These are phyloP conservation scores for Cupressus sempervirens DNA, from an alignment of 75 land plant genomes.

Conservation along the genomic window DNA sequence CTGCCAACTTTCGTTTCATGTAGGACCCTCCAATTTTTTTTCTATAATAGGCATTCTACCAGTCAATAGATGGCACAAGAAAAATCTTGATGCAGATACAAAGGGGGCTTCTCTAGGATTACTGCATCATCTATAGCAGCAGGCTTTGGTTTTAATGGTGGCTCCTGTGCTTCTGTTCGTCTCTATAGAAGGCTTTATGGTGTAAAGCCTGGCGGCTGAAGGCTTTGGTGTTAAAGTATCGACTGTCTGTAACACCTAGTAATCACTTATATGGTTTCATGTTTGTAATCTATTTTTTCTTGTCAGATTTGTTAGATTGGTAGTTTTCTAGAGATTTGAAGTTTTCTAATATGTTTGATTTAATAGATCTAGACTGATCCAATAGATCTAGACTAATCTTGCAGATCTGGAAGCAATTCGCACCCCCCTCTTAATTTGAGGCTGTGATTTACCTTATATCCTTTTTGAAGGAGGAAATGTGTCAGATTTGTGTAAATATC, in stretches of 20 bases:
- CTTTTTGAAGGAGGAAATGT: not conserved
- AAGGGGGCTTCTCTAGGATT: too few species aligned
- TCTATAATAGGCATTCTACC: too few species aligned
- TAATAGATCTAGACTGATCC: not conserved
- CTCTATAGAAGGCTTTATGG: not conserved
- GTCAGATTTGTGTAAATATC: not conserved
- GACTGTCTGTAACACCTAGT: not conserved
- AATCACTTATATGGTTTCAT: not conserved
- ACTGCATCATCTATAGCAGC: not conserved
- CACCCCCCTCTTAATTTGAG: too few species aligned
- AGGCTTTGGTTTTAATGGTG: not conserved
- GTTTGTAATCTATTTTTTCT: not conserved
- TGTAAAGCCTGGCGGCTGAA: not conserved
- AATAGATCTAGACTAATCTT: not conserved
- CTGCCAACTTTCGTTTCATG: too few species aligned
- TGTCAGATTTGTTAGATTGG: not conserved
- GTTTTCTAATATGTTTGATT: not conserved
- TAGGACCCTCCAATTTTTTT: too few species aligned
- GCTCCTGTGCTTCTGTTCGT: not conserved
- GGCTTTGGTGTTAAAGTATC: not conserved
- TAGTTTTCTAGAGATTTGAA: not conserved
- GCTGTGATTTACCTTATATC: not conserved
- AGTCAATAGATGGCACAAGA: too few species aligned
- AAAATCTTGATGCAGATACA: too few species aligned
- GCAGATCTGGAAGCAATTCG: not conserved